Conservation (phyloP, 2,329 filamentous ascomycete species). For the Lecanicillium sp. region DNA sequence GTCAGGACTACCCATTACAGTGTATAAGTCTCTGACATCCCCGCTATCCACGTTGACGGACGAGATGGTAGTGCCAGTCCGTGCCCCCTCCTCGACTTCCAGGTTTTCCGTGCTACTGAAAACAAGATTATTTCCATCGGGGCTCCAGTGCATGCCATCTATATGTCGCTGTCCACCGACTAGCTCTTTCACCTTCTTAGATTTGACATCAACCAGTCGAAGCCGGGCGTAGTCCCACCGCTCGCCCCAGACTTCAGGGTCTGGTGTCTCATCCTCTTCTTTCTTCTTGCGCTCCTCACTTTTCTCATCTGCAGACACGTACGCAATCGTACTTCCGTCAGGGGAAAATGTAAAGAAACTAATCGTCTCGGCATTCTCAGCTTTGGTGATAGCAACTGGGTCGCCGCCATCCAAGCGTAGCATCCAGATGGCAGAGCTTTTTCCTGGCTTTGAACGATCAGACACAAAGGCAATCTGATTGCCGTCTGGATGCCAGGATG, state of each 20-base stretch:
- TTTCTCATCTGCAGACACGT: slow-evolving; percentile 13
- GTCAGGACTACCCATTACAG: slow-evolving; percentile 3
- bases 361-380: slow-evolving; percentile 11
- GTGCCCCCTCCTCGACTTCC: slow-evolving; percentile 15
- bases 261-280: slow-evolving; percentile 22
- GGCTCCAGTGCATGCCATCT: slow-evolving; percentile 12
- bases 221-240: slow-evolving; percentile 24
- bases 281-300: slow-evolving; percentile 6
- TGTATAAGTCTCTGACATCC: slow-evolving; percentile 5
- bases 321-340: slow-evolving; percentile 9
- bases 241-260: slow-evolving; percentile 26
- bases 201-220: slow-evolving; percentile 21
- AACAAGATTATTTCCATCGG: slow-evolving; percentile 12
- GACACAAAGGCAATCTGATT: slow-evolving; percentile 23
- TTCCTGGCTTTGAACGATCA: slow-evolving; percentile 22
- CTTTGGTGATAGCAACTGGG: slow-evolving; percentile 9
- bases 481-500: slow-evolving; percentile 18
- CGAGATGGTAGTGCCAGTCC: slow-evolving; percentile 7
- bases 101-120: slow-evolving; percentile 2
- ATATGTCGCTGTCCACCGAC: slow-evolving; percentile 9
- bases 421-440: slow-evolving; percentile 17
- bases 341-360: slow-evolving; percentile 10
- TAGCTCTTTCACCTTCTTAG: slow-evolving; percentile 11
- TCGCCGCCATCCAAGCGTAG: slow-evolving; percentile 15
- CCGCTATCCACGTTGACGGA: slow-evolving; percentile 10